Evolutionary conservation across 129 eudicot genomes (phyloP), one percentile per base, ranked within the genome.

Genomic region (Chrysanthemum lavandulifolium): DNA sequence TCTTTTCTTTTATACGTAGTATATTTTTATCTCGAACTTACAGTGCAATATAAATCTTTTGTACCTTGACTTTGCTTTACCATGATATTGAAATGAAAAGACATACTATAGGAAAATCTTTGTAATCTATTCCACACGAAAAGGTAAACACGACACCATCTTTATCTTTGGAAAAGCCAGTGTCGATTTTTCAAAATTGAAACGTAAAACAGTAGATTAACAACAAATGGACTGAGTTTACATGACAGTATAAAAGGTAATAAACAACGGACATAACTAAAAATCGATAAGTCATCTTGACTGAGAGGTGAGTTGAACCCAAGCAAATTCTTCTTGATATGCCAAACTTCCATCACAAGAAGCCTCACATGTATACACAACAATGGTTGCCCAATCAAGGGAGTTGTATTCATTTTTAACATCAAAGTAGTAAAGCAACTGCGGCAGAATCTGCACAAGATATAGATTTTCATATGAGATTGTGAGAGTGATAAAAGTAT

Each of bases 341-440:
- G 86, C 79, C 31, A 58, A 61, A 63, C 73, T 74, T 60, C 83
- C 91, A 2, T 82, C 84, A 49, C 96, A 92, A 2, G 99, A 95
- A 54, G 87, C 89, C 68, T 83, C 94, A 72, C 97, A 90, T 23
- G 97, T 80, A 61, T 90, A 95, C n/a, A 90, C 90, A 21, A 23
- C 87, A 71, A 94, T 81, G 67, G 86, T 86, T 25, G 94, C 90
- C 99, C 99, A 94, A 82, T 94, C 99, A 78, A 90, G 89, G 50
- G 97, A 94, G 78, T 94, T 82, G 13, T 31, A 66, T 54, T 86
- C 87, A 74, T 88, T 77, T 64, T 85, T 63, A 54, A 87, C 91
- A 18, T 68, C 78, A 67, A 91, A 87, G 82, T 77, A 91, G 62
- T 88, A 86, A 66, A 92, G 94, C 75, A 88, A 72, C 80, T 95